Evolutionary conservation across 768 basidiomycete genomes (phyloP).

Genomic region (Tricholoma furcatifolium): DNA sequence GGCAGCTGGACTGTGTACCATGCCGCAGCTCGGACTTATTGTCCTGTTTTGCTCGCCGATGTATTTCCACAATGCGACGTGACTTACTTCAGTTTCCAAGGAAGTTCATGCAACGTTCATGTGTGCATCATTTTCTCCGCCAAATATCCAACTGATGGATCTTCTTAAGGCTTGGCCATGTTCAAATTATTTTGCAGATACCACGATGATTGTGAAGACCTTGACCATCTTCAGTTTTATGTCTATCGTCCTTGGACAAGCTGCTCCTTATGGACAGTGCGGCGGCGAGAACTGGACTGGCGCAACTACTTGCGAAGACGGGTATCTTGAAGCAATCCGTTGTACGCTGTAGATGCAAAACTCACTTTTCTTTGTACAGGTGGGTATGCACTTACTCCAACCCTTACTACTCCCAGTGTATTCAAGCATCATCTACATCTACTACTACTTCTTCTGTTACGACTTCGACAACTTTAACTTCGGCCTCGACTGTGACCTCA

Average conservation of each 20-base stretch:
- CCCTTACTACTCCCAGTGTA: constrained; percentile 37
- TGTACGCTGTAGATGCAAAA: not conserved
- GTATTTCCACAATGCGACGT: constrained; percentile 4
- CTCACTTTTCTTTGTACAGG: constrained; percentile 12
- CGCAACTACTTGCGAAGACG: constrained; percentile 27
- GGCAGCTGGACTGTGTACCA: not conserved
- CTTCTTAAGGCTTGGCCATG: not conserved
- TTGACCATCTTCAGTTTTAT: constrained; percentile 8
- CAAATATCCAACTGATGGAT: not conserved
- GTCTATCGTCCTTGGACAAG: constrained; percentile 15
- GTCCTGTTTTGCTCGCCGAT: not conserved
- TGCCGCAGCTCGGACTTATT: not conserved
- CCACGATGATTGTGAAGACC: constrained; percentile 6
- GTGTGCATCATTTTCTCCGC: not conserved
- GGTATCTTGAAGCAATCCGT: constrained; percentile 17
- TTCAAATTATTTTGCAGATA: not conserved
- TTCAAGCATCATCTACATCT: constrained; percentile 18
- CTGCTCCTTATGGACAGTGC: constrained; percentile 27
- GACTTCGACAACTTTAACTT: no score
- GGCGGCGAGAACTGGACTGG: constrained; percentile 35
- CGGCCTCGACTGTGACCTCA: not conserved
- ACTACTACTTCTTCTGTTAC: not conserved
- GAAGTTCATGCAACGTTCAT: not conserved
- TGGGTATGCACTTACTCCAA: constrained; percentile 34
- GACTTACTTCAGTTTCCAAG: not conserved